A percentile compares a stretch with the other conserved stretches of the same genome.
phyloP scores from a whole-genome alignment of 345 rosid genomes.

The Jatropha curcas region DNA sequence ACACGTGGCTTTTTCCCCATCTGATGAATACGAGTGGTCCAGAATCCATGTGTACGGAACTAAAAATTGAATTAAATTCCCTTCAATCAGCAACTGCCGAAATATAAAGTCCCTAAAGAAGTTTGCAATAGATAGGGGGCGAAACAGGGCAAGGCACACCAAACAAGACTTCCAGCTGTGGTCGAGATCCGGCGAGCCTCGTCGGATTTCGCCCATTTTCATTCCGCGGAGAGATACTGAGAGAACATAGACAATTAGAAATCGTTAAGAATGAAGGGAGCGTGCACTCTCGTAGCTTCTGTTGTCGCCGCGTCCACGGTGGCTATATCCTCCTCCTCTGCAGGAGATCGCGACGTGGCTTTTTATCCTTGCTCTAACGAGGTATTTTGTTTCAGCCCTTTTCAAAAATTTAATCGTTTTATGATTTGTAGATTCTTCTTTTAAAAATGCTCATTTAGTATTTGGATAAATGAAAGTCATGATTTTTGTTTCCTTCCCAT shows the following conservation, averaged over 20 bases:
- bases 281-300: slow-evolving; percentile 39
- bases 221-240: background rate
- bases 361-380: slow-evolving; percentile 3
- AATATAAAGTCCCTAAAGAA: background rate
- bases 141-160: background rate
- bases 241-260: background rate
- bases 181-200: slow-evolving; percentile 27
- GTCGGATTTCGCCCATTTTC: slow-evolving; percentile 21
- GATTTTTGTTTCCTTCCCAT: too few relatives aligned
- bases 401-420: background rate
- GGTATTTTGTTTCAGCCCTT: background rate
- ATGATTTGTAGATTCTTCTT: too few relatives aligned
- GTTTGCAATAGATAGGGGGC: background rate
- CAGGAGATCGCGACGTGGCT: slow-evolving; percentile 14
- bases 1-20: background rate
- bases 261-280: slow-evolving; percentile 8
- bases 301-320: slow-evolving; percentile 52
- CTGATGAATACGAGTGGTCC: background rate
- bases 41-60: slow-evolving; percentile 1
- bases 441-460: too few relatives aligned
- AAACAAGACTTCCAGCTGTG: background rate
- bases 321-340: slow-evolving; percentile 47
- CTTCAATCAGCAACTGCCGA: background rate
- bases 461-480: too few relatives aligned
- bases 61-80: background rate